phyloP scores from a whole-genome alignment of 2,329 filamentous ascomycete genomes.

The Cladosporium sp. region DNA sequence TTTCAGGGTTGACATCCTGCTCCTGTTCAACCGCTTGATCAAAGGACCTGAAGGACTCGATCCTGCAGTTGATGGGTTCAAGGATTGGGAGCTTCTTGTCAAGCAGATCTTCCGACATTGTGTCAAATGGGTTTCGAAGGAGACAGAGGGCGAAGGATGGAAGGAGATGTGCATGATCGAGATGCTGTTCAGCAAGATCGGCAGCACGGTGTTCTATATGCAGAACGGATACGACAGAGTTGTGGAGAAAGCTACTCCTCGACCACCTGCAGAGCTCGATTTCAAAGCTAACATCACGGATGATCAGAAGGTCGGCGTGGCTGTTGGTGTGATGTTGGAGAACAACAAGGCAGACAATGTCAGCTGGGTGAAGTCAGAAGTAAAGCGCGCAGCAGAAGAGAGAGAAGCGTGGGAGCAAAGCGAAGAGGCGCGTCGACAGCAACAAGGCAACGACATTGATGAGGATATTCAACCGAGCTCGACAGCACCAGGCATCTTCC shows the following conservation, averaged over 20 bases:
- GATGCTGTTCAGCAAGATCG: constrained; percentile 91
- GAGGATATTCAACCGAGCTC: constrained; percentile 18
- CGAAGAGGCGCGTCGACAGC: neutral
- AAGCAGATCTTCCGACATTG: constrained; percentile 79
- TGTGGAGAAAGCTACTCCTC: constrained; percentile 59
- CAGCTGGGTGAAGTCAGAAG: constrained; percentile 73
- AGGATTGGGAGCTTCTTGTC: constrained; percentile 87
- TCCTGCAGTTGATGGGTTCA: constrained; percentile 60
- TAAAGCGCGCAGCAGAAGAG: constrained; percentile 66
- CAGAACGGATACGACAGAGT: constrained; percentile 89
- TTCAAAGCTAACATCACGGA: constrained; percentile 68
- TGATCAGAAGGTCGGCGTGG: constrained; percentile 68
- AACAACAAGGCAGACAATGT: constrained; percentile 71
- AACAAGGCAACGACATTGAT: constrained; percentile 16
- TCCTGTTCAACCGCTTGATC: constrained; percentile 84
- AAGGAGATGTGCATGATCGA: constrained; percentile 78
- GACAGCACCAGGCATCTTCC: constrained; percentile 49
- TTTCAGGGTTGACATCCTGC: constrained; percentile 85
- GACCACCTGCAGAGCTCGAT: constrained; percentile 75
- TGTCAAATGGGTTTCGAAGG: constrained; percentile 64
- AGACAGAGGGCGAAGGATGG: constrained; percentile 56
- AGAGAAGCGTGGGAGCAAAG: constrained; percentile 66
- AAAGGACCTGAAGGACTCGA: constrained; percentile 79
- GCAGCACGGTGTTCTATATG: constrained; percentile 75
- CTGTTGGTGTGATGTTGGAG: constrained; percentile 74